A percentile compares a stretch with the other conserved stretches of the same genome.
These are phyloP conservation scores for Ceraceosorus guamensis DNA, from an alignment of 1,284 basidiomycete genomes.

Conservation along the genomic window DNA sequence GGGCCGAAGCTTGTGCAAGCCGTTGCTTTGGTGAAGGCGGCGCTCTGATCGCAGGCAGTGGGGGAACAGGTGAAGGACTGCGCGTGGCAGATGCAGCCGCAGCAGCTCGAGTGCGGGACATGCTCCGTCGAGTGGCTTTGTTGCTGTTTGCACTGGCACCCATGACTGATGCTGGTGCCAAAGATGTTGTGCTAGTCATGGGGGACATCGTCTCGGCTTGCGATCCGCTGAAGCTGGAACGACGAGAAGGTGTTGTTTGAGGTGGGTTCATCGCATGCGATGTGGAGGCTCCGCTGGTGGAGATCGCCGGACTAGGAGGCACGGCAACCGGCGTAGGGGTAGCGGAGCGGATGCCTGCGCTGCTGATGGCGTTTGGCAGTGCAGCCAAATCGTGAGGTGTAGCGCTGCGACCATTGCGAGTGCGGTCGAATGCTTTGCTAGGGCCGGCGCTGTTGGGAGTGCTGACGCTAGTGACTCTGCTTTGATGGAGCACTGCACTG, in stretches of 20 bases:
- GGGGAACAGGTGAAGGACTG: slow-evolving; percentile 49
- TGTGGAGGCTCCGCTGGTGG: slow-evolving; percentile 14
- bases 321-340: no score
- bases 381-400: slow-evolving; percentile 28
- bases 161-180: slow-evolving; percentile 19
- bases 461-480: no score
- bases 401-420: slow-evolving; percentile 26
- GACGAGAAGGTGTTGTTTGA: slow-evolving; percentile 32
- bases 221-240: slow-evolving; percentile 43
- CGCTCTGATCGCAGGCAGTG: slow-evolving; percentile 44
- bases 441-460: no score
- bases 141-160: neutral
- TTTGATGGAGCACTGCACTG: no score
- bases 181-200: slow-evolving; percentile 34
- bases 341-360: no score
- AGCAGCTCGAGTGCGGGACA: neutral
- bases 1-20: slow-evolving; percentile 20
- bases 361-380: slow-evolving; percentile 2
- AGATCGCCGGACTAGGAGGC: slow-evolving; percentile 25
- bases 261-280: slow-evolving; percentile 39
- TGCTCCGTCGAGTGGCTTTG: neutral
- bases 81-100: neutral
- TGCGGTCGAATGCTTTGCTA: neutral
- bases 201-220: slow-evolving; percentile 37
- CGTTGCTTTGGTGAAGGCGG: slow-evolving; percentile 38